Conservation (phyloP, 148 eudicot species). For the Agrostemma githago region DNA sequence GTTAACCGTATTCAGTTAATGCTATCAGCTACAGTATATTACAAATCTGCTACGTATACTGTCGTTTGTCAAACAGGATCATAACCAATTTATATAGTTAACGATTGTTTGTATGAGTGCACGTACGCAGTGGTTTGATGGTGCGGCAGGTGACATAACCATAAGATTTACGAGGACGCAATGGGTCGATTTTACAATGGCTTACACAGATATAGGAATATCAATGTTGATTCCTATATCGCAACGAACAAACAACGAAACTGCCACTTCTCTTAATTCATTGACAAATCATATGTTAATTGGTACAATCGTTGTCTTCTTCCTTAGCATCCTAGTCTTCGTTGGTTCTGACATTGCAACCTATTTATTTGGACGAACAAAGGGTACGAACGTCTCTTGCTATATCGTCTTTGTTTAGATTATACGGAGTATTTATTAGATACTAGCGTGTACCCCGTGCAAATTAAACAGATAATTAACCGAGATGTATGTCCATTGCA, state of each 20-base stretch:
- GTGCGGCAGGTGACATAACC: slow-evolving; percentile 9
- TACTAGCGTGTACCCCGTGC: too few species aligned
- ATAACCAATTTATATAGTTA: neutral
- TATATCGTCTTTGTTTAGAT: neutral
- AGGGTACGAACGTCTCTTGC: neutral
- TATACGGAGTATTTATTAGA: too few species aligned
- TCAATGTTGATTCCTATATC: slow-evolving; percentile 4
- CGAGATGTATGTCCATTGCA: neutral
- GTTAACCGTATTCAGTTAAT: too few species aligned
- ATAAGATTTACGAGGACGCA: slow-evolving; percentile 11
- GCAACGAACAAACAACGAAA: neutral
- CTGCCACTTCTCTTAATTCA: neutral
- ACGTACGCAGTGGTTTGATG: slow-evolving; percentile 9
- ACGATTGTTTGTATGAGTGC: neutral
- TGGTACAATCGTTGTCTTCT: neutral
- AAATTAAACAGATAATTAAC: too few species aligned
- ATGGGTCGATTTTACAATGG: slow-evolving; percentile 13
- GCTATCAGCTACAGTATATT: too few species aligned
- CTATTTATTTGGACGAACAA: neutral
- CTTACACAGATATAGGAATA: slow-evolving; percentile 9
- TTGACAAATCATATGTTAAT: neutral
- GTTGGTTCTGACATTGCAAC: neutral
- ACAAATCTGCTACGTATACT: too few species aligned
- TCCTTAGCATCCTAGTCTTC: neutral
- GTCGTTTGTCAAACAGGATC: too few species aligned